Percentiles rank a stretch among this genome's conserved stretches.
Conservation (phyloP, 1,284 basidiomycete species). For the Ceratobasidium theobromae region DNA sequence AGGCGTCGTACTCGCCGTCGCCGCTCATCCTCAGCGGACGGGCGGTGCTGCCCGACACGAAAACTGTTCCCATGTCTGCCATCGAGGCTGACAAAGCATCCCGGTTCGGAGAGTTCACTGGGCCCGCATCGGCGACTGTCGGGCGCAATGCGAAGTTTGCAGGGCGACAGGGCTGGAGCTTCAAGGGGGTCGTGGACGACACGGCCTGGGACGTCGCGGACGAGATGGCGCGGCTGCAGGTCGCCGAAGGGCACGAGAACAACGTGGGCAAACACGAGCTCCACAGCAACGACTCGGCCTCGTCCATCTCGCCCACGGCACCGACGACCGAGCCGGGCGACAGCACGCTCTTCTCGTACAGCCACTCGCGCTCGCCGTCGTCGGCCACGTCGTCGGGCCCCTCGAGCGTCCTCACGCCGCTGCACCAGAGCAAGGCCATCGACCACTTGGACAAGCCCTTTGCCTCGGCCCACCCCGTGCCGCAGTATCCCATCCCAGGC, state of each 20-base stretch:
- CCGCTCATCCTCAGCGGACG: conserved; percentile 28
- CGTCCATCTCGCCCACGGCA: conserved; percentile 28
- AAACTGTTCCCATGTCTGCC: conserved; percentile 28
- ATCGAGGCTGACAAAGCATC: conserved; percentile 32
- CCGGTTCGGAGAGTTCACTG: conserved; percentile 18
- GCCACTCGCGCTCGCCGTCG: conserved; percentile 28
- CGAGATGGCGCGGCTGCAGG: conserved; percentile 18
- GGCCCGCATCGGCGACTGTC: conserved; percentile 15
- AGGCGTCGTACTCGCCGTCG: conserved; percentile 20
- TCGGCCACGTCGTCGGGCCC: conserved; percentile 25
- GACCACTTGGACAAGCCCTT: conserved; percentile 26
- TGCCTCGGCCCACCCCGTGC: conserved; percentile 30
- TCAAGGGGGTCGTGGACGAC: conserved; percentile 27
- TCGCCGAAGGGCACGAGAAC: conserved; percentile 3
- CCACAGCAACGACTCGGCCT: conserved; percentile 20
- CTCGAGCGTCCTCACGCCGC: conserved; percentile 24
- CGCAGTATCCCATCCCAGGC: conserved; percentile 17
- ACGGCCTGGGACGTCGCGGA: conserved; percentile 17
- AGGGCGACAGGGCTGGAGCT: conserved; percentile 22
- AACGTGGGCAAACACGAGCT: neutral
- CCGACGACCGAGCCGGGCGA: conserved; percentile 26
- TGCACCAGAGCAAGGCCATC: conserved; percentile 24
- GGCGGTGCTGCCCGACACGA: conserved; percentile 17
- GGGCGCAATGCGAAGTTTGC: conserved; percentile 18
- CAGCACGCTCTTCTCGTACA: conserved; percentile 27